Evolutionary conservation across 2,329 filamentous ascomycete species (phyloP).

Genomic region (Biscogniauxia sp.): DNA sequence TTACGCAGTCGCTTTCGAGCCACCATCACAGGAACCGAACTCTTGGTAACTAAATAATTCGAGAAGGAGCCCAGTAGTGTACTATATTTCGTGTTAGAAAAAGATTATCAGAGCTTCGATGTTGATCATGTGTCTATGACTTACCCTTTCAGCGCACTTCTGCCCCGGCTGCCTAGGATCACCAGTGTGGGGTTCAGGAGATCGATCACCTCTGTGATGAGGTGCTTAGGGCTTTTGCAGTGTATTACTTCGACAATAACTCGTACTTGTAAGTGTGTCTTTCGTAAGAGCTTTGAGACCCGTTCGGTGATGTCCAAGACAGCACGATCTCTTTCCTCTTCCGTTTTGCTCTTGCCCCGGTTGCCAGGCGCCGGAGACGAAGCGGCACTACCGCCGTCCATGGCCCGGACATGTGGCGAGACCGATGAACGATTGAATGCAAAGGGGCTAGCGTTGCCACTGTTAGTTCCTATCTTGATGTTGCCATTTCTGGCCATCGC

Average conservation of each 20-base stretch:
- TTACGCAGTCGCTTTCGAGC: conserved; percentile 87
- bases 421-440: conserved; percentile 25
- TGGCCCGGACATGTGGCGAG: conserved; percentile 38
- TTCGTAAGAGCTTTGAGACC: conserved; percentile 80
- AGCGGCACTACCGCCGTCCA: conserved; percentile 33
- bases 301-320: conserved; percentile 81
- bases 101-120: background rate
- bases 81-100: conserved; percentile 43
- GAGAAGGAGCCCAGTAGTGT: conserved; percentile 95
- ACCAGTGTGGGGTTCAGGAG: conserved; percentile 87
- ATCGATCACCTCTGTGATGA: conserved; percentile 97
- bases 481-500: conserved; percentile 47
- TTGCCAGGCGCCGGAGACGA: conserved; percentile 48
- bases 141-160: conserved; percentile 90
- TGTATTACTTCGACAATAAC: conserved; percentile 96
- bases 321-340: conserved; percentile 77
- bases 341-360: conserved; percentile 57
- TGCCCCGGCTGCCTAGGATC: conserved; percentile 85
- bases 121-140: conserved; percentile 33
- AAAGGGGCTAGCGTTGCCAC: conserved; percentile 27
- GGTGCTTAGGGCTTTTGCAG: conserved; percentile 94
- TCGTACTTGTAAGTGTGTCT: conserved; percentile 87
- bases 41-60: conserved; percentile 96
- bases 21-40: conserved; percentile 96
- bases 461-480: conserved; percentile 34